A percentile compares a stretch with the other conserved stretches of the same genome.
Evolutionary conservation across 2,329 filamentous ascomycete genomes (phyloP).

Genomic region (Raffaelea arxii): DNA sequence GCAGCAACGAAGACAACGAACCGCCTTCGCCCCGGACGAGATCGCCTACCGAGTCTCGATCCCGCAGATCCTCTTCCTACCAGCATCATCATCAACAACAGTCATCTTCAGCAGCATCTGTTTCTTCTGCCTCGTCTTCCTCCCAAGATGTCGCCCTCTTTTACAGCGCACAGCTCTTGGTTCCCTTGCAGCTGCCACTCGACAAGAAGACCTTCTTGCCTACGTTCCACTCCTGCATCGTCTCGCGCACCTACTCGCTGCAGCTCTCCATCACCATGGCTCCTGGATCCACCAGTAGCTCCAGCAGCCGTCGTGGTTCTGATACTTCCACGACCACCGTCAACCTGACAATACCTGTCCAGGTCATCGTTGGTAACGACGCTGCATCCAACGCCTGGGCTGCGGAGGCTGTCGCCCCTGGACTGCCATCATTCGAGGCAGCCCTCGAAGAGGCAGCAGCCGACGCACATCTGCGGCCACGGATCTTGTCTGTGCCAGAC

Average conservation of each 20-base stretch:
- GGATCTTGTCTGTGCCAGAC: conserved; percentile 26
- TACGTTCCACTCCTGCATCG: conserved; percentile 49
- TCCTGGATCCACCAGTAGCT: conserved; percentile 21
- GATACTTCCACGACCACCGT: not conserved
- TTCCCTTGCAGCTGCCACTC: conserved; percentile 39
- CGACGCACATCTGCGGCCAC: conserved; percentile 32
- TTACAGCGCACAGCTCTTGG: conserved; percentile 31
- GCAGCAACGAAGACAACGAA: not conserved
- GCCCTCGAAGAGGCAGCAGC: conserved; percentile 35
- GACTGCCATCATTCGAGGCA: conserved; percentile 40
- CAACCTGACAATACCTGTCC: conserved; percentile 8
- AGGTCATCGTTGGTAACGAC: conserved; percentile 7
- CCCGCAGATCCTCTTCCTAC: no score
- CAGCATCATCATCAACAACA: conserved; percentile 1
- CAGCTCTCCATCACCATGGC: conserved; percentile 30
- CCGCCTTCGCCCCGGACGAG: not conserved
- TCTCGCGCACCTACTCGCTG: conserved; percentile 44
- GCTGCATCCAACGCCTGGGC: not conserved
- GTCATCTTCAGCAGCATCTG: not conserved
- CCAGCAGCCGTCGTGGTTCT: conserved; percentile 23
- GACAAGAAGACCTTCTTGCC: conserved; percentile 42
- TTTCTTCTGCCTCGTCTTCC: no score
- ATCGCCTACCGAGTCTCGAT: no score
- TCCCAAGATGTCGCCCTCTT: conserved; percentile 20
- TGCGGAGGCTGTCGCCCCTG: conserved; percentile 14